Base-by-base conservation (phyloP, 306 rosid species). In the Lablab purpureus region DNA sequence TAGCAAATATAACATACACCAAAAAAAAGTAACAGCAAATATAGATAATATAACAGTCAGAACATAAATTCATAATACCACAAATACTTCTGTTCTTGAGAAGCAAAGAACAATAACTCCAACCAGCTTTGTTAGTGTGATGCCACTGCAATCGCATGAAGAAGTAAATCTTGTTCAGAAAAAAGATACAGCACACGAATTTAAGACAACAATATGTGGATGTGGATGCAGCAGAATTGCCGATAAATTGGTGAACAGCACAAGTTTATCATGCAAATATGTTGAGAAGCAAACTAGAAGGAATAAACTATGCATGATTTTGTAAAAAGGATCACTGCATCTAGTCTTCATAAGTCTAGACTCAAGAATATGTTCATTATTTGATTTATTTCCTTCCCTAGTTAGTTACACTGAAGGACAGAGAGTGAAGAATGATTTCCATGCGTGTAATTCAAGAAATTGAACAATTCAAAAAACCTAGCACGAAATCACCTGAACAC, bases 71-170 rank as follows among this genome's bases (percentile, higher is more conserved):
- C 67, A 32, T 64, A 72, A 85, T 91, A 93, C 99, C 98, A 96
- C 99, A 89, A 96, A 96, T 79, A 96, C 93, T 93, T 96, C 94
- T 4, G 99, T 91, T 78, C 96, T 90, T 40, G 99, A 96, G 88
- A 96, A 96, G 91, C 93, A 88, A 47, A 96, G 99, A 49, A 96
- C 98, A 41, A 96, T 86, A 78, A 91, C 98, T 73, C 99, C 99
- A 60, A 93, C 98, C 82, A 93, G 86, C 89, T 96, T 96, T 60
- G 99, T 96, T 65, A 91, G 83, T 64, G 99, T 96, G 80, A 96
- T 96, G 55, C 99, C 99, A 82, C 99, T 93, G 93, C 82, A 82
- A 79, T 62, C 5, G 55, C 79, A 75, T 41, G 80, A 66, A 46
- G 41, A 72, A 70, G 58, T 30, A 37, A 37, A 71, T 74, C 12